A percentile compares a stretch with the other conserved stretches of the same genome.
These are phyloP conservation scores for Suillus tomentosus DNA, from an alignment of 768 basidiomycete species.

Conservation along the genomic window DNA sequence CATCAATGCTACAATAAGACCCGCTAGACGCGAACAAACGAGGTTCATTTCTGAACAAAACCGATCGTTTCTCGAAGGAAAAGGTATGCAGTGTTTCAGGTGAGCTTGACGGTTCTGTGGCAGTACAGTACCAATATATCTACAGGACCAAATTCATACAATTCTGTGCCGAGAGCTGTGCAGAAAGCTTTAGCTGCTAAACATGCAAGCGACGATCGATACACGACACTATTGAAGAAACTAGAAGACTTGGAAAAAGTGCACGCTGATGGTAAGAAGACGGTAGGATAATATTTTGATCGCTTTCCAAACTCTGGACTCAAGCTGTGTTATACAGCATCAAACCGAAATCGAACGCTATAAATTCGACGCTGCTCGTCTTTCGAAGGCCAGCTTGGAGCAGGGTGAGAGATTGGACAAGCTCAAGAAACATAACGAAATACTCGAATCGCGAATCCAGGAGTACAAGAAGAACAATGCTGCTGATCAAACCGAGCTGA, in stretches of 20 bases:
- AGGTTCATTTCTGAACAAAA: slow-evolving; percentile 59
- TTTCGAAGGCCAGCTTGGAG: slow-evolving; percentile 50
- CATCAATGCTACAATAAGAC: slow-evolving; percentile 35
- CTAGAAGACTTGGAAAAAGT: slow-evolving; percentile 64
- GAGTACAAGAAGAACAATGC: slow-evolving; percentile 55
- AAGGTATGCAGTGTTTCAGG: slow-evolving; percentile 45
- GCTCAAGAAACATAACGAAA: slow-evolving; percentile 61
- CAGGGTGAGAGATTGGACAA: slow-evolving; percentile 57
- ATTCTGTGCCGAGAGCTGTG: slow-evolving; percentile 24
- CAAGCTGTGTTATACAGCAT: slow-evolving; percentile 43
- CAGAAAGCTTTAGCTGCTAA: slow-evolving; percentile 31
- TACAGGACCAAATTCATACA: slow-evolving; percentile 39
- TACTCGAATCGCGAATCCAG: slow-evolving; percentile 58
- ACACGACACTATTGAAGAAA: slow-evolving; percentile 57
- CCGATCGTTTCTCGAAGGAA: slow-evolving; percentile 51
- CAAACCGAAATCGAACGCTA: slow-evolving; percentile 59
- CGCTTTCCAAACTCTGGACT: background rate
- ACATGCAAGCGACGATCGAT: slow-evolving; percentile 43
- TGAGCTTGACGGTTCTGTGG: slow-evolving; percentile 23
- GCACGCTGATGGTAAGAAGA: slow-evolving; percentile 67
- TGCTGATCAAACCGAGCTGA: slow-evolving; percentile 61
- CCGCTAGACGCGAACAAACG: slow-evolving; percentile 55
- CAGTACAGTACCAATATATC: background rate
- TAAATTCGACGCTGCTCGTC: slow-evolving; percentile 55
- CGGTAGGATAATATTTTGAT: slow-evolving; percentile 40